Conservation (phyloP, 345 rosid species). For the Cardamine chenopodiifolia region DNA sequence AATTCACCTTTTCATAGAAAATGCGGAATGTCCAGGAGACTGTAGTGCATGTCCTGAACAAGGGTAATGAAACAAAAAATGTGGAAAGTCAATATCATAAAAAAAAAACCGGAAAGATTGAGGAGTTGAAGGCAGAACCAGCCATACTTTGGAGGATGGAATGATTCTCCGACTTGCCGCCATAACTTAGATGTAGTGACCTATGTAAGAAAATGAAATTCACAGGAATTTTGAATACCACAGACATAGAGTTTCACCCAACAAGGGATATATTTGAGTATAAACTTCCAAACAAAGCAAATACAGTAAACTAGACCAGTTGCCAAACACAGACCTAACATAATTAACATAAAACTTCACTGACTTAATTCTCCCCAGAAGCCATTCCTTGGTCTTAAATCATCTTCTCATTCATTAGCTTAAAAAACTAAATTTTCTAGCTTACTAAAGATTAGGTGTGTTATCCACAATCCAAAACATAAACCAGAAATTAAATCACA, state of each 20-base stretch:
- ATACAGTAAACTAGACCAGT: background rate
- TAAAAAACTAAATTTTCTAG: background rate
- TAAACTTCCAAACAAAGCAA: background rate
- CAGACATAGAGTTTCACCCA: conserved; percentile 2
- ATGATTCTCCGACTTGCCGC: conserved; percentile 99
- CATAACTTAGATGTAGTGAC: conserved; percentile 85
- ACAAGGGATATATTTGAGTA: background rate
- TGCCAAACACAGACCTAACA: conserved; percentile 27
- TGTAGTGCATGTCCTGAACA: conserved; percentile 88
- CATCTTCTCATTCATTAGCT: background rate
- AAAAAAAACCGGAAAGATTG: background rate
- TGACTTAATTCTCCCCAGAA: background rate
- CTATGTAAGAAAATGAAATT: conserved; percentile 46
- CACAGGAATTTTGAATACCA: conserved; percentile 4
- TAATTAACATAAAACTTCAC: background rate
- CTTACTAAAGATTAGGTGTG: background rate
- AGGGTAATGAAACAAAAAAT: background rate
- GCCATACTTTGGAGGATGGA: conserved; percentile 93
- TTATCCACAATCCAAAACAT: conserved; percentile 9
- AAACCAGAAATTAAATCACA: background rate
- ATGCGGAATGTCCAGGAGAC: conserved; percentile 97
- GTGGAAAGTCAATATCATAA: conserved; percentile 4
- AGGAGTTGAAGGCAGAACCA: conserved; percentile 4
- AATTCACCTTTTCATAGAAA: conserved; percentile 87
- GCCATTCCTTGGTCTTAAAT: background rate